phyloP scores from a whole-genome alignment of 768 basidiomycete species.

The Pleurotus tuber-regium region DNA sequence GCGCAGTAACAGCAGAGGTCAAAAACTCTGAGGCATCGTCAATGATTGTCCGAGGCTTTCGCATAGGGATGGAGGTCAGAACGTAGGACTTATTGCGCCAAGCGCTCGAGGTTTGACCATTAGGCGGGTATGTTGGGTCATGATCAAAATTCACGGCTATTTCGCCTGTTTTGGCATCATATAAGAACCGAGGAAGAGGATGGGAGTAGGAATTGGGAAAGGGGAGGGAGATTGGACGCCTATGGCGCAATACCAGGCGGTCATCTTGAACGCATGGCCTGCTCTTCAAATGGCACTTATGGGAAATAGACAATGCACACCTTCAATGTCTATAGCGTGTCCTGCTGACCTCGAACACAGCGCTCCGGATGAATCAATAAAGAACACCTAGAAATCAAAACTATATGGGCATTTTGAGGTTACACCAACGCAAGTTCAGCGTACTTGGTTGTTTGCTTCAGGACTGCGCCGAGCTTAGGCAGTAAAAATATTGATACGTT shows the following conservation, averaged over 20 bases:
- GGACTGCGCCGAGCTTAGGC: slow-evolving; percentile 65
- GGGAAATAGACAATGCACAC: slow-evolving; percentile 33
- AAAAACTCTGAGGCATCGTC: slow-evolving; percentile 71
- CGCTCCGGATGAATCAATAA: slow-evolving; percentile 74
- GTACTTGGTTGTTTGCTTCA: slow-evolving; percentile 71
- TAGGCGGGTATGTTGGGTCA: slow-evolving; percentile 63
- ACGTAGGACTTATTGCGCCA: slow-evolving; percentile 65
- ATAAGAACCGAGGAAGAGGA: slow-evolving; percentile 69
- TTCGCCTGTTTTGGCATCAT: slow-evolving; percentile 49
- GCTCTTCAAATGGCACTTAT: no score
- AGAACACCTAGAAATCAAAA: slow-evolving; percentile 67
- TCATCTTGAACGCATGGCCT: slow-evolving; percentile 49
- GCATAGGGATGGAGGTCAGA: slow-evolving; percentile 62
- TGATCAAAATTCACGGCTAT: slow-evolving; percentile 58
- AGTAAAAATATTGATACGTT: slow-evolving; percentile 1
- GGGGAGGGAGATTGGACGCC: slow-evolving; percentile 71
- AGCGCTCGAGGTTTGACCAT: slow-evolving; percentile 30
- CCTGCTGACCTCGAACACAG: slow-evolving; percentile 78
- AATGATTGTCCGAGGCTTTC: slow-evolving; percentile 65
- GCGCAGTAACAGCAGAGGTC: slow-evolving; percentile 55
- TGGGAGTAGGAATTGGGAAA: slow-evolving; percentile 80
- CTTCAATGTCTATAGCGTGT: slow-evolving; percentile 79
- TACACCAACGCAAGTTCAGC: slow-evolving; percentile 14
- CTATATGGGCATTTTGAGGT: no score
- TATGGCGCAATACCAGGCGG: slow-evolving; percentile 67